Conservation (phyloP, 2,329 filamentous ascomycete genomes). For the Emergomyces orientalis region DNA sequence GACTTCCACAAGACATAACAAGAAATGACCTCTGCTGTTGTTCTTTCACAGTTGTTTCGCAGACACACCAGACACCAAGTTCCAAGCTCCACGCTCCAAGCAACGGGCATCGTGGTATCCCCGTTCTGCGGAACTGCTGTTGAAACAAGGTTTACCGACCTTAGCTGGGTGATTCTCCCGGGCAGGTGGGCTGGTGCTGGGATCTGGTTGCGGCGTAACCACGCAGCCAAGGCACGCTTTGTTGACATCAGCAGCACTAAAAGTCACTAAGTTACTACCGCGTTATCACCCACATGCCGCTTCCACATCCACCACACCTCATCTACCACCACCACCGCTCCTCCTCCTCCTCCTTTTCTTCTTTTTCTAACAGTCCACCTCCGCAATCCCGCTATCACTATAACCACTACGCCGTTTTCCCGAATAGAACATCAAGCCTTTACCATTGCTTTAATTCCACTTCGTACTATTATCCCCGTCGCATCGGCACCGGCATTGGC, state of each 20-base stretch:
- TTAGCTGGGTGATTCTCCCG: not conserved
- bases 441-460: not conserved
- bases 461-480: not conserved
- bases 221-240: not conserved
- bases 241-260: not conserved
- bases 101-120: too few species aligned
- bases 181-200: not conserved
- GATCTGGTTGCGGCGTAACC: slow-evolving; percentile 4
- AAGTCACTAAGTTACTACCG: not conserved
- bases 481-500: not conserved
- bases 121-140: not conserved
- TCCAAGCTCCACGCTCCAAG: too few species aligned
- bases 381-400: not conserved
- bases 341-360: not conserved
- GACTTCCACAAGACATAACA: not conserved
- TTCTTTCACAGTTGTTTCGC: not conserved
- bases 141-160: slow-evolving; percentile 4
- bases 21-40: not conserved
- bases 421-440: not conserved
- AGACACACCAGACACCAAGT: too few species aligned
- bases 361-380: not conserved
- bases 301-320: not conserved
- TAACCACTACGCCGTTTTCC: not conserved
- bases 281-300: not conserved
- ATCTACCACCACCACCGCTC: not conserved